Evolutionary conservation across 441 rosid genomes (phyloP).

Genomic region (Pelargonium myrrhifolium): DNA sequence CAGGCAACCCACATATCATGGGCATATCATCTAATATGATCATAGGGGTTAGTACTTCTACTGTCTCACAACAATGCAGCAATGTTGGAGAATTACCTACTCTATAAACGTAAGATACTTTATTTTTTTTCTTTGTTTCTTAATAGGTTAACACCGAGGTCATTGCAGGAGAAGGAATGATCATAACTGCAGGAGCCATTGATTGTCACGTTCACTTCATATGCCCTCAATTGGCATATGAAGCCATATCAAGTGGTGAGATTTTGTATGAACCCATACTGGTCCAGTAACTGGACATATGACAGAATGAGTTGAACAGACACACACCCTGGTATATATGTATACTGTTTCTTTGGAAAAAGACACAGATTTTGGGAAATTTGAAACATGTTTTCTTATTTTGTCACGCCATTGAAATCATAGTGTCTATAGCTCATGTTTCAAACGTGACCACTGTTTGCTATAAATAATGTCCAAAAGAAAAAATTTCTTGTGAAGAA

Average conservation of each 20-base stretch:
- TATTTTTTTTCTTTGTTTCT: conserved; percentile 12
- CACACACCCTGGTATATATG: background rate
- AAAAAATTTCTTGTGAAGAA: conserved; percentile 6
- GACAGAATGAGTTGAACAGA: background rate
- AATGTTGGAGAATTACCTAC: conserved; percentile 7
- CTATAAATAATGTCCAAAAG: background rate
- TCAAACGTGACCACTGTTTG: conserved; percentile 1
- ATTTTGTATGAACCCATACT: background rate
- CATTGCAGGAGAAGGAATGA: conserved; percentile 86
- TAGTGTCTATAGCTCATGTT: background rate
- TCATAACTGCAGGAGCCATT: conserved; percentile 87
- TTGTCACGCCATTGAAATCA: background rate
- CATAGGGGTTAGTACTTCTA: conserved; percentile 67
- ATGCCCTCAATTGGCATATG: conserved; percentile 82
- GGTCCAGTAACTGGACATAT: too few species aligned
- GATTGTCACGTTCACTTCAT: conserved; percentile 96
- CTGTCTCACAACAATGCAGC: conserved; percentile 14
- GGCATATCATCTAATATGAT: conserved; percentile 45
- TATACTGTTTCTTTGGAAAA: background rate
- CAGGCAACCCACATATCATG: conserved; percentile 86
- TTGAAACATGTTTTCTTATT: background rate
- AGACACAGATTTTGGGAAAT: background rate
- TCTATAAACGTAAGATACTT: conserved; percentile 5
- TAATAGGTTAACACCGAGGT: conserved; percentile 76
- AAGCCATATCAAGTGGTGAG: conserved; percentile 96